Evolutionary conservation across 352 stramenopile species (phyloP), one percentile per base, ranked within the genome.

Genomic region (Pythium aristosporum): DNA sequence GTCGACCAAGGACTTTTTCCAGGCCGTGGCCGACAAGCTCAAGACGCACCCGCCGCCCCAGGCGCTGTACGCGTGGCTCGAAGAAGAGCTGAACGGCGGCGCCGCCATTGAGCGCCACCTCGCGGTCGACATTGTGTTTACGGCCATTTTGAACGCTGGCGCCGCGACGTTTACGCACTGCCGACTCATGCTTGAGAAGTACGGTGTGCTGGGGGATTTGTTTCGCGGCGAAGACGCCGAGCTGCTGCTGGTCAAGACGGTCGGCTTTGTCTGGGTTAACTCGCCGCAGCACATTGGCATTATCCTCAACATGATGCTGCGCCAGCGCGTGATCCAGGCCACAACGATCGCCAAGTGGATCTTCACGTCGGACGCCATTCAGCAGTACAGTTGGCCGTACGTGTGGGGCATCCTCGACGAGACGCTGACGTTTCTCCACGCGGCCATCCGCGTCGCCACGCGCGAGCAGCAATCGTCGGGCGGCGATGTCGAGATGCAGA

Each of bases 351-450:
- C 81, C 9, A 81, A 78, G 62, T 95, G 86, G 86, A 74, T 93
- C 21, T 91, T 92, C 68, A 91, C 80, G 10, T 57, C 81, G 6
- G 86, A 95, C 49, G 82, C 83, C 5, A 77, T 92, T 20, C 86
- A 93, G 73, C 86, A 95, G 63, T 95, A 92, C 71, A 93, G 86
- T 70, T 95, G 86, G 86, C 86, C 85, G 37, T 95, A 95, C 61
- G 81, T 95, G 48, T 95, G 86, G 86, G 80, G 79, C 6, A 92
- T 95, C 47, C 55, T 92, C 37, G 73, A 89, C 55, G 82, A 90
- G 42, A 90, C 86, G 23, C 46, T 94, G 28, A 72, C 67, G 25
- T 88, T 88, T 30, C 58, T 89, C 34, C 71, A 85, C 53, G 69
- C 74, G 11, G 61, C 63, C 23, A 84, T 86, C 52, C 32, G 21